These are phyloP conservation scores for Suillus alpinus DNA, from an alignment of 768 basidiomycete species.

Conservation along the genomic window DNA sequence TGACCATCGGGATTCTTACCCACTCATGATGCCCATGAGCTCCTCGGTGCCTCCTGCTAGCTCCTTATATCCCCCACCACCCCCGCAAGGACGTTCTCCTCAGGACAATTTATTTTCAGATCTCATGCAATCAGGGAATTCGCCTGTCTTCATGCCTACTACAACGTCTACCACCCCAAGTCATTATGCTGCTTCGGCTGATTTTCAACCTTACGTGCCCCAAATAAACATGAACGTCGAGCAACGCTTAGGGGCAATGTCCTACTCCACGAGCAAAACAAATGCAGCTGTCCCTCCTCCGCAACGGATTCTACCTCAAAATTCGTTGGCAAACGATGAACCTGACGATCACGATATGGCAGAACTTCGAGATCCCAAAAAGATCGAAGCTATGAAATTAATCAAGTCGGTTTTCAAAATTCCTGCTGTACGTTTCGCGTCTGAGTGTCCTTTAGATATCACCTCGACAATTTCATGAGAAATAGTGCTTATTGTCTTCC, in stretches of 20 bases:
- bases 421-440: neutral
- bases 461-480: slow-evolving; percentile 84
- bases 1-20: slow-evolving; percentile 43
- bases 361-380: slow-evolving; percentile 56
- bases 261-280: slow-evolving; percentile 40
- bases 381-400: slow-evolving; percentile 77
- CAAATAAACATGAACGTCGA: slow-evolving; percentile 60
- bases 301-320: slow-evolving; percentile 21
- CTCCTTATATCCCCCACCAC: slow-evolving; percentile 43
- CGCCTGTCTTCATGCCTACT: slow-evolving; percentile 61
- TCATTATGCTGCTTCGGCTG: slow-evolving; percentile 41
- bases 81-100: slow-evolving; percentile 38
- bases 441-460: slow-evolving; percentile 54
- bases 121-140: slow-evolving; percentile 52
- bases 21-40: slow-evolving; percentile 57
- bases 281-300: slow-evolving; percentile 20
- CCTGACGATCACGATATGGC: slow-evolving; percentile 54
- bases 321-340: slow-evolving; percentile 35
- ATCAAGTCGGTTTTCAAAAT: slow-evolving; percentile 53
- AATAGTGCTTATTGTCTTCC: slow-evolving; percentile 88
- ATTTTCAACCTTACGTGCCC: slow-evolving; percentile 48
- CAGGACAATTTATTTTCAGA: slow-evolving; percentile 60
- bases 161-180: slow-evolving; percentile 38
- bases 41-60: slow-evolving; percentile 33
- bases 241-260: slow-evolving; percentile 46